Base-by-base conservation (phyloP, 805 yeast species). In the Cyberlindnera lachancei region DNA sequence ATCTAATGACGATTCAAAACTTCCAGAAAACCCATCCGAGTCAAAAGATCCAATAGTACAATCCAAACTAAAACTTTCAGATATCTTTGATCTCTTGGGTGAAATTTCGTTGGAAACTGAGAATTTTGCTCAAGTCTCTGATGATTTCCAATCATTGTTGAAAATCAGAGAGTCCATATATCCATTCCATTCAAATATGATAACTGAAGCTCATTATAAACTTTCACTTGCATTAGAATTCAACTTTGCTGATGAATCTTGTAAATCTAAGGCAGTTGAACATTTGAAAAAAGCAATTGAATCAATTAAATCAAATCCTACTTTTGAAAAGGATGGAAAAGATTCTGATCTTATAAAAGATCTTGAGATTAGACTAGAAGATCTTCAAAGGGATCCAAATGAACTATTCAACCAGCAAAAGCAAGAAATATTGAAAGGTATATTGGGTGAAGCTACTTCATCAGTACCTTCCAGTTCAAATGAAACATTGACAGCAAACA, bases 31-130 rank as follows among this genome's bases (percentile, higher is more conserved):
- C 16, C 40, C 42, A 12, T 31, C 44, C 21, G 35, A 35, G 4
- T 50, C 64, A 3, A 30, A 43, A 7, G 55, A 64, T 33, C 58
- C 60, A 14, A 54, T 49, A 20, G 53, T 64, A 11, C 52, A 48
- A 18, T 41, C 66, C 17, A 59, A 66, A 35, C 62, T 66, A 45
- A 81, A 75, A 41, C 60, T 87, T 15, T 75, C 88, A 0, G 88
- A 84, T 35, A 71, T 79, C 2, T 81, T 77, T 52, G 88, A 82
- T 48, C 56, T 88, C 9, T 63, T 87, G 13, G 97, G 97, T 20
- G 96, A 90, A 52, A 81, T 88, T 8, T 79, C 95, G 0, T 63
- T 88, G 27, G 98, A 90, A 51, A 73, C 92, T 2, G 96, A 90
- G 46, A 84, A 85, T 55, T 87, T 87, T 55, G 58, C 64, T 12